Base-by-base conservation (phyloP, 306 rosid species). In the Prunus fruticosa region DNA sequence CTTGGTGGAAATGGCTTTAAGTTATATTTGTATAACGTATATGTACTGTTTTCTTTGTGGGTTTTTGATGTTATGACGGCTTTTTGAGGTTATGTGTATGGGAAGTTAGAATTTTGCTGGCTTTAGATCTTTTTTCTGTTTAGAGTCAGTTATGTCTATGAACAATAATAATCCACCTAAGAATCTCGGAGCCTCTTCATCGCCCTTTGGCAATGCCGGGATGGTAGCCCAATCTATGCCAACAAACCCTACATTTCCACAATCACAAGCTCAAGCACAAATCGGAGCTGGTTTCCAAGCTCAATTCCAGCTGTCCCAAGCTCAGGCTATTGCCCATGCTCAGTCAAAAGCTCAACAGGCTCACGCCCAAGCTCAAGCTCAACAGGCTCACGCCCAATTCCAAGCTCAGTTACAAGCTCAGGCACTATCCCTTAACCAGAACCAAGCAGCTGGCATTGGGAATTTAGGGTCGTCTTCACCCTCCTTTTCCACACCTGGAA, bases 381-480 rank as follows among this genome's bases (percentile, higher is more conserved):
- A 85, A 47, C 91, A 87, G 2, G 93, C 87, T 62, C 97, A 92
- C 8, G 97, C 96, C 50, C 97, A 95, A 52, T 80, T 89, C 54
- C 99, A 96, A 75, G 99, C 99, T 72, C 98, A 95, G 73, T 85
- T 95, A 62, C 98, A 95, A 71, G 97, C 98, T 75, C 98, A 92
- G 73, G 97, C 93, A 4, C 73, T 94, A 87, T 71, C 88, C 64
- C 83, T 90, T 54, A 85, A 77, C 79, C 97, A 88, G 85, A 85
- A 69, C 53, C 99, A 85, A 76, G 75, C 75, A 20, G 86, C 82
- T 62, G 93, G 91, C 30, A 84, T 88, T 60, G 91, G 87, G 60
- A 89, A 86, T 72, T 74, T 87, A 77, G 97, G 97, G 30, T 74
- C 81, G 9, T 83, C 95, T 8, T 71, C 93, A 6, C 81, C 91